Base-by-base conservation (phyloP, 2,329 filamentous ascomycete species). In the Colletotrichum phormii region DNA sequence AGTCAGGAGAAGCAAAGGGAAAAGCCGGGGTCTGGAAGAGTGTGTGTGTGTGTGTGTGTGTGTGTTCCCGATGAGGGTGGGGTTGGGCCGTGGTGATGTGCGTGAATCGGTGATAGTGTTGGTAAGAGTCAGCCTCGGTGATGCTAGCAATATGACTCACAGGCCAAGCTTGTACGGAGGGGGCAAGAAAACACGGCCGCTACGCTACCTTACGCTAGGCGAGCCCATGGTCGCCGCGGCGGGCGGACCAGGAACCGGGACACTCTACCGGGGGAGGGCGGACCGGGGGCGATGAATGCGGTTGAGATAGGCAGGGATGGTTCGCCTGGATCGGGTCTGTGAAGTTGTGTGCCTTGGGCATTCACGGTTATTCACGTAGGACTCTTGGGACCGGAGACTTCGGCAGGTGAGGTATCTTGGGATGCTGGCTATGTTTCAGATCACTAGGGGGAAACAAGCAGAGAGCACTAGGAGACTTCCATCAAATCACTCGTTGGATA, bases 311-410 rank as follows among this genome's bases (percentile, higher is more conserved):
- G 42, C 42, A 59, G 66, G 59, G 61, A 60, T 51, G 33, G 49
- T 66, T 42, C 7, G 26, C 51, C 18, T n/a, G 2, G 55, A 11
- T 15, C 24, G 26, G 26, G 35, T 11, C 22, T 55, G 46, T n/a
- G 22, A 33, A 54, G 26, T 7, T 33, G 5, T 5, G 13, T 67
- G 58, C 67, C 71, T 72, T 31, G 57, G 57, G 51, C 62, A 73
- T 73, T 73, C 67, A 67, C 67, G 42, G 3, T 22, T 8, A n/a
- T 72, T 72, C 71, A 72, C 71, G 15, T 15, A 31, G 37, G 26
- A 24, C 33, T 55, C 13, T 11, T 64, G 9, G n/a, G 42, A 15
- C 4, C 7, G 15, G 8, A 46, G 7, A 8, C 42, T n/a, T 49
- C 22, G 46, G n/a, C 22, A 13, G 7, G 7, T n/a, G 15, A 13